Conservation (phyloP, 2,329 filamentous ascomycete genomes). For the Magnaporthiopsis incrustans region DNA sequence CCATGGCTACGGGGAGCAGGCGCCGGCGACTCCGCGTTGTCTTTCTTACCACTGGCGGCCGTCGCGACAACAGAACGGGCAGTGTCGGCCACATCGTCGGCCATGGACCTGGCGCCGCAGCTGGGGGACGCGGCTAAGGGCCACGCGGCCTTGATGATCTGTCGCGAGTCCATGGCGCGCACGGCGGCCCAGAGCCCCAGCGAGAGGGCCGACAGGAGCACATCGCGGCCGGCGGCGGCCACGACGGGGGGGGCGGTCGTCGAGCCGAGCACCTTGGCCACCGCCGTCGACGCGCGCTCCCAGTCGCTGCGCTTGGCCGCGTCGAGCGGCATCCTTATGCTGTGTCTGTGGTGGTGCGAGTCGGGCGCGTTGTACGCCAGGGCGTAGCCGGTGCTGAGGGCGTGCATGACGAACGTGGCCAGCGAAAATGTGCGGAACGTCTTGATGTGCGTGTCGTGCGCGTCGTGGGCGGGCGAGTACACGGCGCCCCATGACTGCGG, state of each 20-base stretch:
- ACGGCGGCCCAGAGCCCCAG: constrained; percentile 51
- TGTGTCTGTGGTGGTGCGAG: constrained; percentile 40
- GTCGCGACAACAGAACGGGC: constrained; percentile 4
- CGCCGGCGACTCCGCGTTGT: constrained; percentile 5
- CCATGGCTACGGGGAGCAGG: constrained; percentile 13
- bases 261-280: constrained; percentile 38
- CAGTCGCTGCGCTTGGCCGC: constrained; percentile 32
- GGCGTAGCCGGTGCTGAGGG: constrained; percentile 32
- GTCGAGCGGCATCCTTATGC: constrained; percentile 36
- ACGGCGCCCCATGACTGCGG: constrained; percentile 41
- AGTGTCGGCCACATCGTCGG: constrained; percentile 7
- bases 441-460: constrained; percentile 31
- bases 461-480: constrained; percentile 29
- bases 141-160: constrained; percentile 34
- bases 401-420: constrained; percentile 35
- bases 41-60: constrained; percentile 1
- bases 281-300: constrained; percentile 36
- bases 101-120: constrained; percentile 2
- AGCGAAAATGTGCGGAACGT: constrained; percentile 40
- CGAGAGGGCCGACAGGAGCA: constrained; percentile 44
- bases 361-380: constrained; percentile 37
- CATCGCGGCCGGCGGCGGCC: constrained; percentile 49
- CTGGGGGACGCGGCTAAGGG: constrained; percentile 20
- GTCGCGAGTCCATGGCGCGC: constrained; percentile 39
- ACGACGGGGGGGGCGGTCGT: constrained; percentile 50